Base-by-base conservation (phyloP, 441 rosid species). In the Bocquillonia castaneifolia region DNA sequence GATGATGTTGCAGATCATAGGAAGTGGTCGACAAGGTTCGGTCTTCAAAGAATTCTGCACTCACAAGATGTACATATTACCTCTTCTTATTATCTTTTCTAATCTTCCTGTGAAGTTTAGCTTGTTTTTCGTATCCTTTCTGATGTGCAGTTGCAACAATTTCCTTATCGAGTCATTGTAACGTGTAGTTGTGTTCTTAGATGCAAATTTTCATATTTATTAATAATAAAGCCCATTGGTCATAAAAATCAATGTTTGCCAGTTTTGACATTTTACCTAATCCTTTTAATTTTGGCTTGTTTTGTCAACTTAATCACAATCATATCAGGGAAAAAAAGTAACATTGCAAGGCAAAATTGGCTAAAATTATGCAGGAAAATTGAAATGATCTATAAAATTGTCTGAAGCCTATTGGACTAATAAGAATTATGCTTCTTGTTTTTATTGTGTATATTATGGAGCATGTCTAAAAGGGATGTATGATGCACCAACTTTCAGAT, bases 1-100 rank as follows among this genome's bases (percentile, higher is more conserved):
- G 91, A 86, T 78, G 91, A 84, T 73, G 75, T 86, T 69, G 91
- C 91, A 53, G 91, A 86, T 77, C 91, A 86, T 76, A 76, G 64
- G 64, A 84, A 79, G 72, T 86, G 91, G 91, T 74, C 87, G 67
- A 81, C 76, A 64, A 66, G 83, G 47, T 76, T 86, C 65, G 73
- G 75, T 48, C 76, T 72, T 72, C 76, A 78, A 23, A 78, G 91
- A 73, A 83, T 84, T 72, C 70, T 86, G 68, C 91, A 86, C 68
- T 77, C 82, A 51, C 69, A 37, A 77, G 91, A 86, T 42, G 91
- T 86, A 74, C 63, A 10, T 64, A 23, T 10, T 36, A n/a, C 18
- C 40, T 48, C 15, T n/a, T 58, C 13, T 12, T 32, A 23, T 10
- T 32, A 1, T 32, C 17, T 18, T 53, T 15, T 59, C 44, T n/a